Base-by-base conservation (phyloP, 139 green algal genomes). In the Diplosphaera chodatii region DNA sequence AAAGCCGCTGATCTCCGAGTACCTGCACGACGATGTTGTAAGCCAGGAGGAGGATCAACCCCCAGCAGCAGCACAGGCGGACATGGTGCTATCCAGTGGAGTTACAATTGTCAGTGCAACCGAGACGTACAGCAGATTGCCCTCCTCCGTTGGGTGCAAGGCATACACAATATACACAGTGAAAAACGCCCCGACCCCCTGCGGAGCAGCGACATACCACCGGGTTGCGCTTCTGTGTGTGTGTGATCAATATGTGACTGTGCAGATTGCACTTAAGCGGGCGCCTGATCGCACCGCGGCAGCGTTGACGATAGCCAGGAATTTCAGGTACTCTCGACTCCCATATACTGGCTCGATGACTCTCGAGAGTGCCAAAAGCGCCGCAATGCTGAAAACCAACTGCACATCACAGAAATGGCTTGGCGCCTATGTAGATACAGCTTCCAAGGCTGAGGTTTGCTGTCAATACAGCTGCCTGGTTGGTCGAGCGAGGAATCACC, bases 271-370 rank as follows among this genome's bases (percentile, higher is more conserved):
- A n/a, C n/a, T n/a, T n/a, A n/a, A n/a, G n/a, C n/a, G n/a, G n/a
- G n/a, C n/a, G n/a, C n/a, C n/a, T n/a, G n/a, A n/a, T 21, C 37
- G 8, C 18, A 59, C 48, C 29, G 76, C 80, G 16, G 59, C 41
- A 1, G 85, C 28, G 59, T 88, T 83, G 0, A 91, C 83, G 0
- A 90, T 28, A 1, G 88, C 77, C 23, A 97, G 75, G 66, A 93
- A 91, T 40, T 88, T 90, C 2, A 97, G 68, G 29, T 94, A 89
- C 74, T 93, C 93, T 3, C 82, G 87, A 0, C 76, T 86, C 13
- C 93, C 93, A 71, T 94, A 91, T 0, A 94, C 67, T 0, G 93
- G 91, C 82, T 98, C 93, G 28, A 98, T 76, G 0, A 93, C 68
- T 0, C 85, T 82, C 0, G 83, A 82, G 27, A 97, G 56, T 8